phyloP scores from a whole-genome alignment of 495 filamentous ascomycete species.

The Aspergillus incahuasiensis region DNA sequence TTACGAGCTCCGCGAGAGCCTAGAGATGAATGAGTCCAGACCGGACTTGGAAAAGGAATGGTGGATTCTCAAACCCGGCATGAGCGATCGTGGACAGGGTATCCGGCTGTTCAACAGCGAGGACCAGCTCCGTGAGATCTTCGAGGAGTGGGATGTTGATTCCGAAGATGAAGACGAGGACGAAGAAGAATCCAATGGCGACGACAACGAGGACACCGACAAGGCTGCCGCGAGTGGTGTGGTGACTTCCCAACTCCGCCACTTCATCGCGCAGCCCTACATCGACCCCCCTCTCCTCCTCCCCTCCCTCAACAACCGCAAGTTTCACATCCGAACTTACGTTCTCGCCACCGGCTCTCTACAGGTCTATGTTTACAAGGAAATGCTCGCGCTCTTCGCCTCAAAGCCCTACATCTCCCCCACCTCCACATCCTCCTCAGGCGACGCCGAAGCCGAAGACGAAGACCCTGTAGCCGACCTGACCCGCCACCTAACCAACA shows the following conservation, averaged over 20 bases:
- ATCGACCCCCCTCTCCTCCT: slow-evolving; percentile 85
- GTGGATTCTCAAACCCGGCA: slow-evolving; percentile 97
- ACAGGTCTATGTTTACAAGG: slow-evolving; percentile 78
- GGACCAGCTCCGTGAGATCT: slow-evolving; percentile 74
- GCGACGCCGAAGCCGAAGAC: slow-evolving; percentile 33
- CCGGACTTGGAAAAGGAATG: slow-evolving; percentile 61
- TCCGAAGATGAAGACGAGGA: slow-evolving; percentile 36
- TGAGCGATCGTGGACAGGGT: slow-evolving; percentile 94
- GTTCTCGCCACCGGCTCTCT: slow-evolving; percentile 74
- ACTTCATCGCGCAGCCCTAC: slow-evolving; percentile 96
- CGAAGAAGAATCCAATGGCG: slow-evolving; percentile 27
- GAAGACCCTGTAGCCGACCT: slow-evolving; percentile 51
- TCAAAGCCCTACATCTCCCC: slow-evolving; percentile 56
- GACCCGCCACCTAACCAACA: slow-evolving; percentile 82
- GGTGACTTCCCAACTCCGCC: slow-evolving; percentile 84
- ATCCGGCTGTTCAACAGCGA: slow-evolving; percentile 83
- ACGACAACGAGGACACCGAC: slow-evolving; percentile 25
- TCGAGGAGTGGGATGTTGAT: slow-evolving; percentile 79
- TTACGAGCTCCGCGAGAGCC: slow-evolving; percentile 74
- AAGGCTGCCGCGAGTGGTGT: slow-evolving; percentile 46
- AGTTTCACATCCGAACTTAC: slow-evolving; percentile 94
- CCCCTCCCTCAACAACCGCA: slow-evolving; percentile 56
- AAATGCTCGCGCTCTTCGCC: slow-evolving; percentile 92
- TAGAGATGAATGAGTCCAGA: slow-evolving; percentile 57
- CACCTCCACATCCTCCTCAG: slow-evolving; percentile 12